phyloP scores from a whole-genome alignment of 257 asterid genomes.

The Ocimum tenuiflorum region DNA sequence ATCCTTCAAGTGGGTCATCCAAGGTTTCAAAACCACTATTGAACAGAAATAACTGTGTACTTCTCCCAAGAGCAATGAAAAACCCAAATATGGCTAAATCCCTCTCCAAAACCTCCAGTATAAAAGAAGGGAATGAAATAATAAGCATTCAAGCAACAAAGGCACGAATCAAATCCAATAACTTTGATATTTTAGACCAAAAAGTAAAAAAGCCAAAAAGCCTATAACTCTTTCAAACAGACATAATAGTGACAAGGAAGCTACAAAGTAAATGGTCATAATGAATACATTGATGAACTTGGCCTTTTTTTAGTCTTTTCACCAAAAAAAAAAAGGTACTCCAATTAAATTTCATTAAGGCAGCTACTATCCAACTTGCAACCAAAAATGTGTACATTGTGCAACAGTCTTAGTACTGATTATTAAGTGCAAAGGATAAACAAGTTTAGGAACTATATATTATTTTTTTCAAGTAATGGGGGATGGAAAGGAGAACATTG shows the following conservation, averaged over 20 bases:
- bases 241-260: neutral
- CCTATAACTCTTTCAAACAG: neutral
- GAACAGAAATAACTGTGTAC: slow-evolving; percentile 61
- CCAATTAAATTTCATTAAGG: neutral
- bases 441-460: neutral
- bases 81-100: slow-evolving; percentile 96
- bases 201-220: neutral
- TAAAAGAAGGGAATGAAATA: neutral
- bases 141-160: slow-evolving; percentile 2
- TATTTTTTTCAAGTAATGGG: neutral
- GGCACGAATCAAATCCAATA: slow-evolving; percentile 8
- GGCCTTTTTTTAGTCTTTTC: neutral
- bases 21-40: slow-evolving; percentile 61
- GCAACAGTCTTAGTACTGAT: too few species aligned
- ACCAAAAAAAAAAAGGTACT: neutral
- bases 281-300: neutral
- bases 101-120: slow-evolving; percentile 71
- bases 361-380: neutral
- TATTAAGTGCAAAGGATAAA: neutral
- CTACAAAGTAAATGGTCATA: neutral
- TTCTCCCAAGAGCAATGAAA: slow-evolving; percentile 94
- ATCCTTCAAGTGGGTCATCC: slow-evolving; percentile 72
- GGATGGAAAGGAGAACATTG: neutral
- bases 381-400: neutral
- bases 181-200: neutral